Percentiles rank a stretch among this genome's conserved stretches.
Evolutionary conservation across 352 stramenopile genomes (phyloP).

Genomic region (Globisporangium yorkense): DNA sequence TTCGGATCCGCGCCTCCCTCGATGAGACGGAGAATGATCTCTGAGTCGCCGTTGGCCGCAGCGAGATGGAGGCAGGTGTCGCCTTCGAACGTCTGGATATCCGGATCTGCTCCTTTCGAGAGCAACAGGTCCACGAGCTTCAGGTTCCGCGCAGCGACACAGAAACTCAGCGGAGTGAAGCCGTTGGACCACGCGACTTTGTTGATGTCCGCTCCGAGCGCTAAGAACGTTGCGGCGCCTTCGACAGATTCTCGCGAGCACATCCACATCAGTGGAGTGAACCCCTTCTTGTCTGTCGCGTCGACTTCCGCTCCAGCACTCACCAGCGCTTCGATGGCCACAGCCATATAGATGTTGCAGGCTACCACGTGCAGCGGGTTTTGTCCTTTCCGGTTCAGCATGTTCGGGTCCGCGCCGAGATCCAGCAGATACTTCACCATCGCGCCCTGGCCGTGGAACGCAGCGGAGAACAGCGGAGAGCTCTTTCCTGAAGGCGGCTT

Average conservation of each 20-base stretch:
- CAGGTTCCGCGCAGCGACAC: conserved; percentile 27
- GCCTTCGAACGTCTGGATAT: conserved; percentile 48
- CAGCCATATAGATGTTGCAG: conserved; percentile 41
- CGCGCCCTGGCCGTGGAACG: conserved; percentile 40
- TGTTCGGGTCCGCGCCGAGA: conserved; percentile 40
- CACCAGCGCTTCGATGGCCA: conserved; percentile 62
- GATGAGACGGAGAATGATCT: conserved; percentile 53
- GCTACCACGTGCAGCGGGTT: conserved; percentile 66
- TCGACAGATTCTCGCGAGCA: conserved; percentile 52
- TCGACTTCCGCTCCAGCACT: conserved; percentile 53
- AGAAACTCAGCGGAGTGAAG: conserved; percentile 63
- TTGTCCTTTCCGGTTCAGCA: conserved; percentile 51
- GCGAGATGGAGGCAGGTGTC: conserved; percentile 75
- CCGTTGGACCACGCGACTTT: conserved; percentile 71
- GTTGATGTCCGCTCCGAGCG: conserved; percentile 59
- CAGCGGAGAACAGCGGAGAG: conserved; percentile 58
- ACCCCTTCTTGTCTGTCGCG: conserved; percentile 47
- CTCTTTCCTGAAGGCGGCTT: conserved; percentile 45
- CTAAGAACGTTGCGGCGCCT: conserved; percentile 61
- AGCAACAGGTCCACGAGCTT: conserved; percentile 67
- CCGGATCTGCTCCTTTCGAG: conserved; percentile 61
- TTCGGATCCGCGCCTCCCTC: conserved; percentile 53
- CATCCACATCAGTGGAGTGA: conserved; percentile 82
- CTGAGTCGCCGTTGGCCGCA: conserved; percentile 25
- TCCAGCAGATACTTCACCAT: conserved; percentile 68